Base-by-base conservation (phyloP, 1,284 basidiomycete species). In the Cystobasidium sp. region DNA sequence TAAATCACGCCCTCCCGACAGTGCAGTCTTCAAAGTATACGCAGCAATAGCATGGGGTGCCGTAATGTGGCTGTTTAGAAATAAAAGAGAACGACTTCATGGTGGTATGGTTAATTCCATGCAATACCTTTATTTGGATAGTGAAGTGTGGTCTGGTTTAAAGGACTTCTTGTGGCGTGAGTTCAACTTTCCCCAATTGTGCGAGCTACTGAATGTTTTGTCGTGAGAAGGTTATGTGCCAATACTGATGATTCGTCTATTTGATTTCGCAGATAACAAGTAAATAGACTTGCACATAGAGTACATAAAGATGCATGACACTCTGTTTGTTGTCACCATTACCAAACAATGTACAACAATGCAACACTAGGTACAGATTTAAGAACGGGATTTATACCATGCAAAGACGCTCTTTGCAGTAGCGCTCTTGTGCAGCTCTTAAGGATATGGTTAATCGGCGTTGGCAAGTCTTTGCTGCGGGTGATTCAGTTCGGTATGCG, bases 31-130 rank as follows among this genome's bases (percentile, higher is more conserved):
- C 84, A 89, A 92, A 1, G 81, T 91, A 44, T 94, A 97, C 79
- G 93, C 96, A 2, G 92, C 95, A 0, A 78, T 97, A 43, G 88
- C 90, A 47, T 99, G 96, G 96, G 96, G 93, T 49, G 86, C 89
- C n/a, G 94, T 97, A 61, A 98, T 99, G 96, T 99, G 91, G 88
- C 85, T 97, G 76, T 98, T 96, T 86, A 86, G 89, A 79, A 87
- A 96, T 82, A 85, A 88, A 43, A 88, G 92, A 58, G 89, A 97
- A 83, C 90, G 89, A 14, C 88, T 99, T 75, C 94, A 99, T 81
- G 91, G 92, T 5, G 95, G 96, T 66, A 92, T 97, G 91, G 83
- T 85, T 61, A 85, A 84, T 77, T 83, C 81, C 65, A 86, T 87
- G 84, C 80, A 81, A 70, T 74, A 69, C 49, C 70, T 76, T 24